Conservation (phyloP, 2,329 filamentous ascomycete species). For the Cladosporium sp. region DNA sequence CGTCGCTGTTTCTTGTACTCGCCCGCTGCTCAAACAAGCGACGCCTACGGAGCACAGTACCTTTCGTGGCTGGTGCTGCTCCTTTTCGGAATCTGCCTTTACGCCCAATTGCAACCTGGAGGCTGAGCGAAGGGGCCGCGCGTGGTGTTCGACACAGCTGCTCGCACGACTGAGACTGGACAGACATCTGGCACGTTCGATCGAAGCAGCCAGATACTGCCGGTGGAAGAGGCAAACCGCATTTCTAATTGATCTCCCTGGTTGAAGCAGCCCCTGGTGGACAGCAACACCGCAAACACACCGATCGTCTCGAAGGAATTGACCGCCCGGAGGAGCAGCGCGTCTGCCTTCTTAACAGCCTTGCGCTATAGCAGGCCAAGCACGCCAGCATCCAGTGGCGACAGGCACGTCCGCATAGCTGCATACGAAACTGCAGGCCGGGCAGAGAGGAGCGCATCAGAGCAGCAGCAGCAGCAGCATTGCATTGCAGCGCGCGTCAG, state of each 20-base stretch:
- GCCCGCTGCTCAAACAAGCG: not conserved
- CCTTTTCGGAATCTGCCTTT: conserved; percentile 1
- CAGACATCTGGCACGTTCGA: not conserved
- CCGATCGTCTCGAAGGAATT: conserved; percentile 1
- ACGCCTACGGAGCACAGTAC: conserved; percentile 2
- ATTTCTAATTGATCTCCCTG: not conserved
- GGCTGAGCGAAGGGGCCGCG: conserved; percentile 11
- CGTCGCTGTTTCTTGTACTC: not conserved
- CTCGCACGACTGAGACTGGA: not conserved
- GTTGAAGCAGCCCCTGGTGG: conserved; percentile 1
- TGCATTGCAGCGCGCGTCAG: conserved; percentile 3
- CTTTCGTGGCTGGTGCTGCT: not conserved
- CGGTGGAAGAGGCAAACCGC: not conserved
- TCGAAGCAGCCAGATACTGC: not conserved
- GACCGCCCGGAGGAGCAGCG: not conserved
- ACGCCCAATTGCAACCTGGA: not conserved
- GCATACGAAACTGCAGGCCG: conserved; percentile 1
- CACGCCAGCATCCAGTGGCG: not conserved
- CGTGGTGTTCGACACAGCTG: not conserved
- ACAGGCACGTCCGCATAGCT: conserved; percentile 12
- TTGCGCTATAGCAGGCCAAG: conserved; percentile 6
- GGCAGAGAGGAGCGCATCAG: not conserved
- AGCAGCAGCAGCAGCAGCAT: not conserved
- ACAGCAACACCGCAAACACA: conserved; percentile 1
- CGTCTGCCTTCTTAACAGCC: not conserved